Evolutionary conservation across 768 basidiomycete genomes (phyloP).

Genomic region (Tricholoma terreum): DNA sequence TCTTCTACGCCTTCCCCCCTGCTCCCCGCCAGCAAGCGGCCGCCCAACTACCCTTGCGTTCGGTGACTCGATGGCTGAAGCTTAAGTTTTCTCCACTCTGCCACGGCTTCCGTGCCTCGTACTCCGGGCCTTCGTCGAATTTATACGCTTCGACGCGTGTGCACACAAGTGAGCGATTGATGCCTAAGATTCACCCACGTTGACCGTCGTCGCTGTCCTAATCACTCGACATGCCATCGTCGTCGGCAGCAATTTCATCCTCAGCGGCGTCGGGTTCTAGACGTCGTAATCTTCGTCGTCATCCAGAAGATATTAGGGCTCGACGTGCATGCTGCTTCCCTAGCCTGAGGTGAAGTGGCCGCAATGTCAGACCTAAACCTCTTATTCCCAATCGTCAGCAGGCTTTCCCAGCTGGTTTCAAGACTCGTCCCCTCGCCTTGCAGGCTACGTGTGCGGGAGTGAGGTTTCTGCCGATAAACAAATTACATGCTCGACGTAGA

Average conservation of each 20-base stretch:
- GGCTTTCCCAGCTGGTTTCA: background rate
- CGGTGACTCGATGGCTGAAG: background rate
- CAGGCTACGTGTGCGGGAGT: no score
- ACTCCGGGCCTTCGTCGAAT: slow-evolving; percentile 2
- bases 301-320: background rate
- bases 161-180: background rate
- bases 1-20: no score
- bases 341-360: background rate
- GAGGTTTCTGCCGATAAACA: no score
- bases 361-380: background rate
- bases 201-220: background rate
- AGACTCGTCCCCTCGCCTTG: no score
- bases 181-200: background rate
- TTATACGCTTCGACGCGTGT: background rate
- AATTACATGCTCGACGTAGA: no score
- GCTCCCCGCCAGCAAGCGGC: background rate
- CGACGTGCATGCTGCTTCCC: no score
- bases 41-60: background rate
- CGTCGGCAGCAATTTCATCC: background rate
- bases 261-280: background rate
- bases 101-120: background rate
- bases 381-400: background rate
- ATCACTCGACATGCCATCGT: background rate
- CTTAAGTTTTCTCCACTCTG: background rate
- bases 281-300: background rate